These are phyloP conservation scores for Ceriops zippeliana DNA, from an alignment of 345 rosid species.

Conservation along the genomic window DNA sequence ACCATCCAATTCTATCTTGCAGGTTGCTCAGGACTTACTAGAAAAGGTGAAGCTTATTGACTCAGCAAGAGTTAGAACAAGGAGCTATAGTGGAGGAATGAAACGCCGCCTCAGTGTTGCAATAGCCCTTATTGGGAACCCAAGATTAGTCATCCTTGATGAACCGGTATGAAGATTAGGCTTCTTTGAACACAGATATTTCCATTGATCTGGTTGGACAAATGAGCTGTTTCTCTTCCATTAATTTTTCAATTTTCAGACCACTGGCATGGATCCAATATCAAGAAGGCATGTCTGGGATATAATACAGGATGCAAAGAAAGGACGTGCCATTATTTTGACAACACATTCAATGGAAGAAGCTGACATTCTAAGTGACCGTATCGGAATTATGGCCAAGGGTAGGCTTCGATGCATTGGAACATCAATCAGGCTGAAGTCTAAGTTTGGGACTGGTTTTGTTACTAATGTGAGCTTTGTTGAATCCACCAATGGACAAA, in stretches of 20 bases:
- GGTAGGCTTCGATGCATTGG: conserved; percentile 89
- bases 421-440: conserved; percentile 83
- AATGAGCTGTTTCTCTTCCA: not conserved
- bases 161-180: conserved; percentile 58
- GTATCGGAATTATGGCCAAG: conserved; percentile 92
- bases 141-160: conserved; percentile 78
- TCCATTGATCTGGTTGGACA: not conserved
- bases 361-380: conserved; percentile 87
- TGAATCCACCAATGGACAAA: conserved; percentile 40
- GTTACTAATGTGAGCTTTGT: conserved; percentile 66
- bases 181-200: not conserved
- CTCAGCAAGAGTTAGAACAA: conserved; percentile 65
- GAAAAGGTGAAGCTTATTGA: conserved; percentile 69
- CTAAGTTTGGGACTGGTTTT: conserved; percentile 88
- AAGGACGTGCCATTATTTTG: conserved; percentile 75
- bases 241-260: conserved; percentile 35
- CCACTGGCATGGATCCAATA: conserved; percentile 96
- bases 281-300: conserved; percentile 96
- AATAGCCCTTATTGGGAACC: conserved; percentile 77
- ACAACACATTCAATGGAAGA: conserved; percentile 98
- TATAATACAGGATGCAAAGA: conserved; percentile 74
- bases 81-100: conserved; percentile 97
- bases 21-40: conserved; percentile 65
- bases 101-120: conserved; percentile 94
- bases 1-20: conserved; percentile 2